Percentiles rank a stretch among this genome's conserved stretches.
phyloP scores from a whole-genome alignment of 345 rosid species.

The Populus euphratica region DNA sequence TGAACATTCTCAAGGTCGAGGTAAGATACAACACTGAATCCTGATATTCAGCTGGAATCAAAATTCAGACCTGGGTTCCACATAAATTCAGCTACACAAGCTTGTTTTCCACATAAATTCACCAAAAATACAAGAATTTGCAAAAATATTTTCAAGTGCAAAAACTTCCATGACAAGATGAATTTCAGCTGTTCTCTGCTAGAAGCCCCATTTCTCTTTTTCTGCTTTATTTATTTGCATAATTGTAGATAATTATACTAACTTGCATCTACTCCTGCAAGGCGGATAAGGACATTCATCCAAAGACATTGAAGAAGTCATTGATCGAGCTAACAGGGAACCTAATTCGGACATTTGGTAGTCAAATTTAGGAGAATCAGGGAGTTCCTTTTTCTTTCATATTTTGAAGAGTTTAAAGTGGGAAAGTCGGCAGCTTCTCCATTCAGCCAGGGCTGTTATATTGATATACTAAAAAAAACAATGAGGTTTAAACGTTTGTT shows the following conservation, averaged over 20 bases:
- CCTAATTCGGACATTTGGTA: not conserved
- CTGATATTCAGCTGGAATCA: not conserved
- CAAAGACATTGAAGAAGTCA: slow-evolving; percentile 34
- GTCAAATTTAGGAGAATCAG: not conserved
- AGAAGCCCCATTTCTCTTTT: not conserved
- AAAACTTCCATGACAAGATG: not conserved
- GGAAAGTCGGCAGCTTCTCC: not conserved
- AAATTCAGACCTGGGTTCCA: not conserved
- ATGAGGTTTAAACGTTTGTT: not conserved
- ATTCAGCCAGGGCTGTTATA: not conserved
- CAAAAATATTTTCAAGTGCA: too few species aligned
- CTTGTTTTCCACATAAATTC: not conserved
- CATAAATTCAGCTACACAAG: not conserved
- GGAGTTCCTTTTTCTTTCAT: not conserved
- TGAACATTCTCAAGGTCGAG: slow-evolving; percentile 60
- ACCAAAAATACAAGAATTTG: too few species aligned
- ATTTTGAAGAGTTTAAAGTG: slow-evolving; percentile 3
- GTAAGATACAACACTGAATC: slow-evolving; percentile 29
- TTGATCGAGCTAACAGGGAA: slow-evolving; percentile 28
- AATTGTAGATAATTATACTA: not conserved
- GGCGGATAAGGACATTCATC: slow-evolving; percentile 32
- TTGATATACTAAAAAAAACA: not conserved
- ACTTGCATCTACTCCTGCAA: slow-evolving; percentile 9
- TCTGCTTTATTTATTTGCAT: not conserved
- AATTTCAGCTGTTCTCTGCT: not conserved